Evolutionary conservation across 73 alveolate genomes (phyloP).

Genomic region (Paramecium sexaurelia): DNA sequence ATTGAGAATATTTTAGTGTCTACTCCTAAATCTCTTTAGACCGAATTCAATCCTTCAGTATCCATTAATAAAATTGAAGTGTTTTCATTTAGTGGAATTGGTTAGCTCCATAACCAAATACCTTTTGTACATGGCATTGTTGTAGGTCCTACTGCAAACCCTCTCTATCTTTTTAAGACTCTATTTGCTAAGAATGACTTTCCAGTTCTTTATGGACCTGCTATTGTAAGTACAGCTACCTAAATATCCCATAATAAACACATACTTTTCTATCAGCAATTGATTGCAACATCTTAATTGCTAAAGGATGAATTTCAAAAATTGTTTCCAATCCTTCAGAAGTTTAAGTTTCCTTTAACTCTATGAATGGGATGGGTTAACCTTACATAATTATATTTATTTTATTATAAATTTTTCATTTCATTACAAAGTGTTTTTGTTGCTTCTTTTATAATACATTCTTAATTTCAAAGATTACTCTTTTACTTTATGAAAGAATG

Average conservation of each 20-base stretch:
- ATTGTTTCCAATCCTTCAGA: slow-evolving; percentile 7
- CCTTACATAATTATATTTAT: slow-evolving; percentile 47
- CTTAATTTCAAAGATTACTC: neutral
- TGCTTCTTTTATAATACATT: neutral
- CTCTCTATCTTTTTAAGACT: slow-evolving; percentile 81
- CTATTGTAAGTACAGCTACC: slow-evolving; percentile 88
- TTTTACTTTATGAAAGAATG: neutral
- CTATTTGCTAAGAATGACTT: slow-evolving; percentile 92
- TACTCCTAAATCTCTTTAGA: slow-evolving; percentile 81
- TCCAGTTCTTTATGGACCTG: slow-evolving; percentile 96
- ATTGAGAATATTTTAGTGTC: slow-evolving; percentile 94
- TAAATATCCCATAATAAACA: neutral
- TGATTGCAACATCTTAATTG: slow-evolving; percentile 41
- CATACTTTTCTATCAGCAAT: slow-evolving; percentile 58
- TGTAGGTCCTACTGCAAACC: slow-evolving; percentile 93
- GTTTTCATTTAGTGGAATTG: slow-evolving; percentile 75
- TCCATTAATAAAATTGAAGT: slow-evolving; percentile 83
- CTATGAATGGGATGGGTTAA: slow-evolving; percentile 54
- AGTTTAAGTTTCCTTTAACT: neutral
- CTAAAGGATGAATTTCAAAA: slow-evolving; percentile 48
- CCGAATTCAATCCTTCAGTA: slow-evolving; percentile 95
- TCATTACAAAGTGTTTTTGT: neutral
- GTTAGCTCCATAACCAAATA: slow-evolving; percentile 96
- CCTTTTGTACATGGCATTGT: slow-evolving; percentile 97
- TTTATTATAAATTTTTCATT: neutral